Conservation (phyloP, 768 basidiomycete species). For the Gymnopilus junonius region DNA sequence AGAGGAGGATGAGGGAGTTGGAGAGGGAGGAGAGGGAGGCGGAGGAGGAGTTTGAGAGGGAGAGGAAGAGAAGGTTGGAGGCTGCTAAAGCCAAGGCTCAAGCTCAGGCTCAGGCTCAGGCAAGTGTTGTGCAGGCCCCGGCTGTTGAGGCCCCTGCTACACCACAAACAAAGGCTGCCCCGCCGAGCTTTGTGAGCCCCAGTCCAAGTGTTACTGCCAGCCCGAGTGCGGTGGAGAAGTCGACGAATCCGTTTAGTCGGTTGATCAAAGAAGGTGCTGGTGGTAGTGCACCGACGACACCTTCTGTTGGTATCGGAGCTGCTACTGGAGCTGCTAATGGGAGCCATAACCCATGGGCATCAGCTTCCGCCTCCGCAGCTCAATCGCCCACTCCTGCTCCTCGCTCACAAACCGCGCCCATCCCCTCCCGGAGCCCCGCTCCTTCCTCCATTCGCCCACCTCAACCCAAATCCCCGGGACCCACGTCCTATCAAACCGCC, state of each 20-base stretch:
- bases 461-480: slow-evolving; percentile 58
- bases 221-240: slow-evolving; percentile 41
- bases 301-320: slow-evolving; percentile 13
- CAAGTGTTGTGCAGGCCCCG: slow-evolving; percentile 37
- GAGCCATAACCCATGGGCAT: slow-evolving; percentile 83
- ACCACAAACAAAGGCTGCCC: slow-evolving; percentile 30
- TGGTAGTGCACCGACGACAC: slow-evolving; percentile 30
- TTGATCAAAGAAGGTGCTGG: slow-evolving; percentile 54
- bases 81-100: slow-evolving; percentile 35
- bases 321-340: slow-evolving; percentile 32
- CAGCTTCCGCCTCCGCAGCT: slow-evolving; percentile 42
- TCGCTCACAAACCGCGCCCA: background rate
- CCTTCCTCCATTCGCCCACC: slow-evolving; percentile 40
- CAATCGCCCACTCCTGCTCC: slow-evolving; percentile 37
- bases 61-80: slow-evolving; percentile 39
- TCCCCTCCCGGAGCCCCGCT: slow-evolving; percentile 26
- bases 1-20: slow-evolving; percentile 47
- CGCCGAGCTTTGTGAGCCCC: slow-evolving; percentile 30
- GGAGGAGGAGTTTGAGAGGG: slow-evolving; percentile 53
- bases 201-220: slow-evolving; percentile 30
- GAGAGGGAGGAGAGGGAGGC: slow-evolving; percentile 61
- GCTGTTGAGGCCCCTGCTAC: slow-evolving; percentile 41
- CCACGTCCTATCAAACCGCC: slow-evolving; percentile 65
- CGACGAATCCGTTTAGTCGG: slow-evolving; percentile 84
- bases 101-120: slow-evolving; percentile 21